Evolutionary conservation across 1,139 yeast genomes (phyloP).

Genomic region (Suhomyces kunorum): DNA sequence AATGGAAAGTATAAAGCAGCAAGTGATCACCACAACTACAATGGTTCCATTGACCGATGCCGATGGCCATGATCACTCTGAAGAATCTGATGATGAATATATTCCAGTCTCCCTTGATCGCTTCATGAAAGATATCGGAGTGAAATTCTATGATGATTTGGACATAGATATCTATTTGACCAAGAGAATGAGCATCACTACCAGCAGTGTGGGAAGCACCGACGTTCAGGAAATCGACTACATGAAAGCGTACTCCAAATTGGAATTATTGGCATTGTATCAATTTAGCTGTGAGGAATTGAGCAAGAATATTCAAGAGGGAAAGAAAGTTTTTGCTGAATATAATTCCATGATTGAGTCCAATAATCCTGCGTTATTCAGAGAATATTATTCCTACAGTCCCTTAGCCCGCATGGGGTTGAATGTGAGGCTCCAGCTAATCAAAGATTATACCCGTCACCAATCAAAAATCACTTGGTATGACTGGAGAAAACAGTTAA

Average conservation of each 20-base stretch:
- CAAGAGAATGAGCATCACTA: conserved; percentile 27
- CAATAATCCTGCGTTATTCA: conserved; percentile 52
- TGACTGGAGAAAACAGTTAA: conserved; percentile 55
- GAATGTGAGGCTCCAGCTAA: conserved; percentile 43
- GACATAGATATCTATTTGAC: conserved; percentile 37
- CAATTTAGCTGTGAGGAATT: conserved; percentile 57
- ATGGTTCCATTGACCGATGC: conserved; percentile 15
- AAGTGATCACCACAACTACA: conserved; percentile 13
- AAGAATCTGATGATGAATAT: conserved; percentile 23
- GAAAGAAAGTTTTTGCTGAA: conserved; percentile 45
- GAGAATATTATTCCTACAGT: conserved; percentile 44
- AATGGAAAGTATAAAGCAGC: conserved; percentile 7
- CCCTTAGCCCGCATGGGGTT: conserved; percentile 39
- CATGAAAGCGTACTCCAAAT: conserved; percentile 36
- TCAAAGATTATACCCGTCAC: conserved; percentile 52
- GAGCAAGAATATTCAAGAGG: conserved; percentile 51
- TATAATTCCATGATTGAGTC: conserved; percentile 44
- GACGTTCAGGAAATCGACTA: conserved; percentile 26
- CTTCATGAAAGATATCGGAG: conserved; percentile 49
- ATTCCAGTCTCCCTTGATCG: conserved; percentile 39
- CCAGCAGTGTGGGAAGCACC: conserved; percentile 17
- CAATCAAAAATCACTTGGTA: conserved; percentile 59
- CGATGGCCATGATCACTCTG: conserved; percentile 17
- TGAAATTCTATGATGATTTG: conserved; percentile 54
- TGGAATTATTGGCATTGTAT: conserved; percentile 40